These are phyloP conservation scores for Micromonas commoda DNA, from an alignment of 139 green algal species.

Conservation along the genomic window DNA sequence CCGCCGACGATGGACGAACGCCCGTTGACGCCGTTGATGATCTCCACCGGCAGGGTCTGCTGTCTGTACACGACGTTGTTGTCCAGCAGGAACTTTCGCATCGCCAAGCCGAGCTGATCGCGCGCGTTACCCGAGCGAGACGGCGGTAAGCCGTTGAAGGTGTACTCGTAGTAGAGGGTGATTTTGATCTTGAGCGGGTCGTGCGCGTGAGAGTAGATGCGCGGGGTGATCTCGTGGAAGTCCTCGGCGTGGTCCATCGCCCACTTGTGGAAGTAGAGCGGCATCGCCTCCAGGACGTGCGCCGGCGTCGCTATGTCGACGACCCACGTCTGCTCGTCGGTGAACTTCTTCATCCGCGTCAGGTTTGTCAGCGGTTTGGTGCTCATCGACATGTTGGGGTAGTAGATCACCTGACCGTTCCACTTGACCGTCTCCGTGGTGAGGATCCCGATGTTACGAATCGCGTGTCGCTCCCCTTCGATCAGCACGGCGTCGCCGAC, in stretches of 20 bases:
- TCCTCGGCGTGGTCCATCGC: slow-evolving; percentile 27
- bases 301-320: background rate
- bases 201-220: slow-evolving; percentile 1
- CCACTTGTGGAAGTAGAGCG: slow-evolving; percentile 27
- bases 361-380: background rate
- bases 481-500: slow-evolving; percentile 44
- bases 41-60: background rate
- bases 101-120: background rate
- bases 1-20: no score
- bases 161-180: slow-evolving; percentile 38
- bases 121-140: background rate
- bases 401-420: slow-evolving; percentile 10
- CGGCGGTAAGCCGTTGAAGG: slow-evolving; percentile 27
- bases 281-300: background rate
- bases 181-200: slow-evolving; percentile 45
- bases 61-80: background rate
- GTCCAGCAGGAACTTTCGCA: slow-evolving; percentile 5
- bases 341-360: background rate
- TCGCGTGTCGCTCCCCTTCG: slow-evolving; percentile 6
- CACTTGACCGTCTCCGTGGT: slow-evolving; percentile 1
- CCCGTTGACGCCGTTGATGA: background rate
- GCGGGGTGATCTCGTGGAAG: slow-evolving; percentile 37
- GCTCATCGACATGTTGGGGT: background rate
- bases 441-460: slow-evolving; percentile 4
- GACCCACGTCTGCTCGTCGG: background rate